Conservation (phyloP, 306 rosid genomes). For the Sicyos edulis region DNA sequence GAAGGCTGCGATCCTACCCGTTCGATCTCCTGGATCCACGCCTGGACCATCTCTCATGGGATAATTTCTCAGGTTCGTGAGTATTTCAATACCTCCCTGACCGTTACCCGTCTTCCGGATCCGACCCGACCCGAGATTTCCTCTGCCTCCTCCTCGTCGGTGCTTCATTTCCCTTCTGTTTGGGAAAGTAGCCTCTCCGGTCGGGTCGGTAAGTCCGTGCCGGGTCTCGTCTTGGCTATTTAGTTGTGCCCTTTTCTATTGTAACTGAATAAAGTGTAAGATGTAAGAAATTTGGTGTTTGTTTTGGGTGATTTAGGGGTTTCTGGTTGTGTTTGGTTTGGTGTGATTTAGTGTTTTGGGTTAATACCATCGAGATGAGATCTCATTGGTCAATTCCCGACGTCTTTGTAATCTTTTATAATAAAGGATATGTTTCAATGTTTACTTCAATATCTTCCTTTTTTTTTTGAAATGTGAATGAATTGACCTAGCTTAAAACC, state of each 20-base stretch:
- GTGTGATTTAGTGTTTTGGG: conserved; percentile 19
- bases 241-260: conserved; percentile 11
- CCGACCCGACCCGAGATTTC: conserved; percentile 39
- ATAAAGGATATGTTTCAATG: conserved; percentile 31
- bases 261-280: conserved; percentile 14
- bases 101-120: conserved; percentile 65
- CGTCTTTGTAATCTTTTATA: conserved; percentile 27
- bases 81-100: conserved; percentile 87
- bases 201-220: conserved; percentile 76
- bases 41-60: conserved; percentile 80
- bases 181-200: conserved; percentile 83
- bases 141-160: background rate
- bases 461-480: too few relatives aligned
- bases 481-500: too few relatives aligned
- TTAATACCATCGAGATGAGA: conserved; percentile 29
- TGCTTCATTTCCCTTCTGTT: conserved; percentile 54
- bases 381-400: conserved; percentile 28
- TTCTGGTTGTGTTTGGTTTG: background rate
- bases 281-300: conserved; percentile 28
- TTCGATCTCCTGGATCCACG: conserved; percentile 81
- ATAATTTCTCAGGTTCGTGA: conserved; percentile 75
- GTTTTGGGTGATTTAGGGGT: too few relatives aligned
- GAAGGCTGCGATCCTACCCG: conserved; percentile 64
- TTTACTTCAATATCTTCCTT: background rate
- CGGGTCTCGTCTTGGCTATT: conserved; percentile 85